phyloP scores from a whole-genome alignment of 768 basidiomycete genomes.

The Coprinopsis sp. region DNA sequence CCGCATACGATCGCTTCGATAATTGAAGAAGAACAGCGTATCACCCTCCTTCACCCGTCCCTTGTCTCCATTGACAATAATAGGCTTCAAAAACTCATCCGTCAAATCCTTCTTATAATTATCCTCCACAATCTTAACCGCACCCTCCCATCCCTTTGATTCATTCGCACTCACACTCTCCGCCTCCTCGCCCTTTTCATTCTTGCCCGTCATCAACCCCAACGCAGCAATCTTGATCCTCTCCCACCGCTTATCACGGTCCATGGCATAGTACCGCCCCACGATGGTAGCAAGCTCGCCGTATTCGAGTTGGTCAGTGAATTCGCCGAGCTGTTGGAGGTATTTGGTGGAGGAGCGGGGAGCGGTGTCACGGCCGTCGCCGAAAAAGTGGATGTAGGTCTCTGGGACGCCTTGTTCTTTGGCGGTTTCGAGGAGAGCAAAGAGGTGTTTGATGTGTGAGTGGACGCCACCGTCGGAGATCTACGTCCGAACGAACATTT shows the following conservation, averaged over 20 bases:
- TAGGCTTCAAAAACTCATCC: slow-evolving; percentile 95
- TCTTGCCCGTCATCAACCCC: slow-evolving; percentile 71
- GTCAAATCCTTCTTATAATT: slow-evolving; percentile 84
- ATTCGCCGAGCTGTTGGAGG: slow-evolving; percentile 70
- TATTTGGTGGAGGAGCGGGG: slow-evolving; percentile 79
- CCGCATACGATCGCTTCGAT: slow-evolving; percentile 94
- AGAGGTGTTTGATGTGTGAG: slow-evolving; percentile 88
- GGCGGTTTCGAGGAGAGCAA: too few relatives aligned
- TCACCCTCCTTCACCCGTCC: slow-evolving; percentile 83
- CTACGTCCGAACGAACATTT: slow-evolving; percentile 36
- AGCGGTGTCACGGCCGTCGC: slow-evolving; percentile 93
- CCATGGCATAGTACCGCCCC: slow-evolving; percentile 96
- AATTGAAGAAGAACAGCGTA: slow-evolving; percentile 96
- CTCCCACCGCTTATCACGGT: slow-evolving; percentile 96
- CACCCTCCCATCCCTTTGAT: slow-evolving; percentile 42
- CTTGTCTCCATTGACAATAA: slow-evolving; percentile 76
- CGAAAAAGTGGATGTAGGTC: too few relatives aligned
- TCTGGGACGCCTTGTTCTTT: too few relatives aligned
- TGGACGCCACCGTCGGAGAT: slow-evolving; percentile 94
- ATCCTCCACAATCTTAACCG: slow-evolving; percentile 64
- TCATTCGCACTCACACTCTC: neutral
- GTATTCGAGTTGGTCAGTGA: slow-evolving; percentile 69
- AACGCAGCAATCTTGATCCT: slow-evolving; percentile 87
- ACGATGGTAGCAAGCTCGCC: slow-evolving; percentile 87
- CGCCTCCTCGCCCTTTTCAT: slow-evolving; percentile 37